Percentiles rank a stretch among this genome's conserved stretches.
Evolutionary conservation across 768 basidiomycete genomes (phyloP).

Genomic region (Peribolospora kevripleyi): DNA sequence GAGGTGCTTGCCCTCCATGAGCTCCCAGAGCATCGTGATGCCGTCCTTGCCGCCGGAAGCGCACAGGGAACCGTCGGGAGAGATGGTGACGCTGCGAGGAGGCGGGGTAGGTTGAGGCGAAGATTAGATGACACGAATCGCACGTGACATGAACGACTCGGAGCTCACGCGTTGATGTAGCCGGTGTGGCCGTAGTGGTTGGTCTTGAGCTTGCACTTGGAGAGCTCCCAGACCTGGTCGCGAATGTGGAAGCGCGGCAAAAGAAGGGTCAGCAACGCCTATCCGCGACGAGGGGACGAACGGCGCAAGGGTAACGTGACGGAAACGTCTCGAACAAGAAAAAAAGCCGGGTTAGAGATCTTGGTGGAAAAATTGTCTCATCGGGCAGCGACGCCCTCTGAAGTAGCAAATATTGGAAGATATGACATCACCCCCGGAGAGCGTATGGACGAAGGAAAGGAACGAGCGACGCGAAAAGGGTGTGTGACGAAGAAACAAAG

Average conservation of each 20-base stretch:
- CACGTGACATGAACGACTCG: too few species aligned
- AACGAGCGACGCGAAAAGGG: neutral
- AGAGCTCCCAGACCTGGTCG: slow-evolving; percentile 87
- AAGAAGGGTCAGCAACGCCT: slow-evolving; percentile 5
- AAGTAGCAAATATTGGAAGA: slow-evolving; percentile 65
- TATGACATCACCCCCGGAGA: slow-evolving; percentile 24
- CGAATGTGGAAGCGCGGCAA: neutral
- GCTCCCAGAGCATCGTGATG: slow-evolving; percentile 85
- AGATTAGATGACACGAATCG: too few species aligned
- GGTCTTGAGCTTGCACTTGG: slow-evolving; percentile 99
- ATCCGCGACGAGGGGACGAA: neutral
- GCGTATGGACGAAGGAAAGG: slow-evolving; percentile 3
- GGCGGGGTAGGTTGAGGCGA: too few species aligned
- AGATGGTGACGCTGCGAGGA: slow-evolving; percentile 60
- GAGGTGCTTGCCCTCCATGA: slow-evolving; percentile 99
- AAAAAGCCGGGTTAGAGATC: slow-evolving; percentile 36
- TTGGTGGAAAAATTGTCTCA: slow-evolving; percentile 36
- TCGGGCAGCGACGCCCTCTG: slow-evolving; percentile 26
- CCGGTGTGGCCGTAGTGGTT: slow-evolving; percentile 99
- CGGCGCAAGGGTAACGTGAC: neutral
- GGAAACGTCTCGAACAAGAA: neutral
- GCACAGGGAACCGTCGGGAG: slow-evolving; percentile 93
- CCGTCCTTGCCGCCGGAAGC: slow-evolving; percentile 99
- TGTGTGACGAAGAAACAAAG: neutral
- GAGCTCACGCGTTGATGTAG: slow-evolving; percentile 44